Conservation (phyloP, 306 rosid genomes). For the Vigna reflexopilosa region DNA sequence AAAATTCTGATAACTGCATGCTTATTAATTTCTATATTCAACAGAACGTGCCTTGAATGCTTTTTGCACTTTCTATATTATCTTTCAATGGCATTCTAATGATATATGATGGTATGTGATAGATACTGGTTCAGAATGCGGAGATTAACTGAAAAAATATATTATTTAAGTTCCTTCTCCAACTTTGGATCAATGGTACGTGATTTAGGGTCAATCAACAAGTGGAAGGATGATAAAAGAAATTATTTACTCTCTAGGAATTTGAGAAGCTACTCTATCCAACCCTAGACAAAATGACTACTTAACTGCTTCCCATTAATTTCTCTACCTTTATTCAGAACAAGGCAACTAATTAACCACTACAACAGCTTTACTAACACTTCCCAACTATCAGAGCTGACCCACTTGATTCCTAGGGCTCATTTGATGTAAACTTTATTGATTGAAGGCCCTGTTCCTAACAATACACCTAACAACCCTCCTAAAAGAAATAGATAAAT, state of each 20-base stretch:
- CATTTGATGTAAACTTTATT: too few relatives aligned
- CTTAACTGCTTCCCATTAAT: neutral
- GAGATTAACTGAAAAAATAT: neutral
- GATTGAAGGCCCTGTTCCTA: too few relatives aligned
- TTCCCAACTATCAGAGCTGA: too few relatives aligned
- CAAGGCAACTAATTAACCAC: too few relatives aligned
- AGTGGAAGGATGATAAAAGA: neutral
- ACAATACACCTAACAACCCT: too few relatives aligned
- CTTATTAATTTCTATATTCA: conserved; percentile 4
- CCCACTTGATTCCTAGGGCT: too few relatives aligned
- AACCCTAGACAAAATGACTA: neutral
- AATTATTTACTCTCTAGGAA: neutral
- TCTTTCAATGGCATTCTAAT: neutral
- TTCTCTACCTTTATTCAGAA: too few relatives aligned
- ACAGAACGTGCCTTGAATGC: neutral
- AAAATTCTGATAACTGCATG: neutral
- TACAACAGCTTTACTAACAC: too few relatives aligned
- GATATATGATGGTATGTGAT: neutral
- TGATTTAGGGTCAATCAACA: neutral
- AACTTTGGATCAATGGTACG: neutral
- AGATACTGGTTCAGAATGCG: neutral
- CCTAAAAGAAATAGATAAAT: too few relatives aligned
- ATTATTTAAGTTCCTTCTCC: neutral
- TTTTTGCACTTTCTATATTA: neutral
- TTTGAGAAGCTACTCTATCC: neutral